A percentile compares a stretch with the other conserved stretches of the same genome.
These are phyloP conservation scores for Candida alai DNA, from an alignment of 805 yeast genomes.

Conservation along the genomic window DNA sequence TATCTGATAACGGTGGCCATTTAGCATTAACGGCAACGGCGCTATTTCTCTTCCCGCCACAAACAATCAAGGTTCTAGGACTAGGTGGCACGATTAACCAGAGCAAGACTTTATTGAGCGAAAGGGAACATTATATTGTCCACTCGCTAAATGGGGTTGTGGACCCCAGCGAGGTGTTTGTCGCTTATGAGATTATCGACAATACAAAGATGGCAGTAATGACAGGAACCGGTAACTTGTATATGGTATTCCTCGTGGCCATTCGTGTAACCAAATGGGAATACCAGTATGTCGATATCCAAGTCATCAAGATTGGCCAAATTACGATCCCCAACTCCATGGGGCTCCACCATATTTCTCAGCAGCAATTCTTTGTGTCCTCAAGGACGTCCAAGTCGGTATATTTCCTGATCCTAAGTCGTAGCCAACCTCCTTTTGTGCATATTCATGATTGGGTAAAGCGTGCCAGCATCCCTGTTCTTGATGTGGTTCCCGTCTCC, in stretches of 20 bases:
- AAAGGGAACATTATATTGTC: conserved; percentile 2
- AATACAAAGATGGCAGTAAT: conserved; percentile 2
- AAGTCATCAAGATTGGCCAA: conserved; percentile 5
- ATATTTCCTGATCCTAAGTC: conserved; percentile 5
- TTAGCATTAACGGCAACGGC: conserved; percentile 1
- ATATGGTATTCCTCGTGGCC: conserved; percentile 4
- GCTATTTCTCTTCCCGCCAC: conserved; percentile 7
- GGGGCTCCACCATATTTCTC: conserved; percentile 7
- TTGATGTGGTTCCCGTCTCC: conserved; percentile 4
- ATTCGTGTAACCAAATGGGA: conserved; percentile 3
- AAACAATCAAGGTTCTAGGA: background rate
- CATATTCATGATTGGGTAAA: conserved; percentile 1
- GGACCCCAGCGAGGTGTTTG: background rate
- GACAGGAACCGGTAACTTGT: conserved; percentile 4
- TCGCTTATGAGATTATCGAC: conserved; percentile 3
- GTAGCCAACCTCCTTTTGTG: conserved; percentile 5
- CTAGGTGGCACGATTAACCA: background rate
- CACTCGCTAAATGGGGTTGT: background rate
- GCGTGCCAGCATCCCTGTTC: conserved; percentile 6
- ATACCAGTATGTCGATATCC: too few relatives aligned
- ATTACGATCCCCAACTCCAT: conserved; percentile 2
- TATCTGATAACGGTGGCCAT: conserved; percentile 3
- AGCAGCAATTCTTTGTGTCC: conserved; percentile 6
- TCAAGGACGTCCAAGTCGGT: conserved; percentile 5
- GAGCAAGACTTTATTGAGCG: background rate